phyloP scores from a whole-genome alignment of 1,284 basidiomycete species.

The Lentinus polychrous region DNA sequence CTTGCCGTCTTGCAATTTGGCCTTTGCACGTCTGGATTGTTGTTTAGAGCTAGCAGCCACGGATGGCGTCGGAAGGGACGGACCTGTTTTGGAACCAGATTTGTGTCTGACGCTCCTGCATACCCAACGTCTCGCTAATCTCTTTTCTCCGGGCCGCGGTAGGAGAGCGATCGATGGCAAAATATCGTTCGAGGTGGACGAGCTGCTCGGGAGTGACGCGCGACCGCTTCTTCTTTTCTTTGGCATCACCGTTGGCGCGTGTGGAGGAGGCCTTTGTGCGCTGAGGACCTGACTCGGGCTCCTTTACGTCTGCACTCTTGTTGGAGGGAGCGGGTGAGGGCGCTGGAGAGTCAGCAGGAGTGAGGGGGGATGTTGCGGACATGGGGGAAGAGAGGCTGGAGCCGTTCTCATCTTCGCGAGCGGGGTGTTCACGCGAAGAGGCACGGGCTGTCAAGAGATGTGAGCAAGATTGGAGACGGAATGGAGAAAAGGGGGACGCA shows the following conservation, averaged over 20 bases:
- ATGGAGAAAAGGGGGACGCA: not conserved
- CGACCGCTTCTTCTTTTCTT: constrained; percentile 68
- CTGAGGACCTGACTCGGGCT: constrained; percentile 2
- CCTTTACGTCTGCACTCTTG: not conserved
- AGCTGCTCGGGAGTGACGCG: constrained; percentile 75
- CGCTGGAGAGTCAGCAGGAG: constrained; percentile 1
- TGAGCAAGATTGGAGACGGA: not conserved
- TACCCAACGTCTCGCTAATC: constrained; percentile 68
- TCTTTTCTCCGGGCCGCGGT: constrained; percentile 63
- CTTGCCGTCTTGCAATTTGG: constrained; percentile 61
- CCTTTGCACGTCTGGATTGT: constrained; percentile 65
- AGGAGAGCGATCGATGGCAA: constrained; percentile 61
- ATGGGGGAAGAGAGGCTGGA: constrained; percentile 5
- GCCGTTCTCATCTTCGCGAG: not conserved
- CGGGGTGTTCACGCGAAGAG: not conserved
- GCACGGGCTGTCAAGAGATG: not conserved
- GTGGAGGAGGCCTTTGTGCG: constrained; percentile 3
- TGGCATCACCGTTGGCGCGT: constrained; percentile 21
- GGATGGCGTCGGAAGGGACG: constrained; percentile 15
- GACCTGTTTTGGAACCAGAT: constrained; percentile 86
- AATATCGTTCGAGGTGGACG: constrained; percentile 62
- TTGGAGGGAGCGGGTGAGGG: not conserved
- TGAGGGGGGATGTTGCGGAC: constrained; percentile 6
- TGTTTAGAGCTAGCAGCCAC: constrained; percentile 1
- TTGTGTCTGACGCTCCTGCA: constrained; percentile 80